phyloP scores from a whole-genome alignment of 2,329 filamentous ascomycete genomes.

The Clarireedia paspali region DNA sequence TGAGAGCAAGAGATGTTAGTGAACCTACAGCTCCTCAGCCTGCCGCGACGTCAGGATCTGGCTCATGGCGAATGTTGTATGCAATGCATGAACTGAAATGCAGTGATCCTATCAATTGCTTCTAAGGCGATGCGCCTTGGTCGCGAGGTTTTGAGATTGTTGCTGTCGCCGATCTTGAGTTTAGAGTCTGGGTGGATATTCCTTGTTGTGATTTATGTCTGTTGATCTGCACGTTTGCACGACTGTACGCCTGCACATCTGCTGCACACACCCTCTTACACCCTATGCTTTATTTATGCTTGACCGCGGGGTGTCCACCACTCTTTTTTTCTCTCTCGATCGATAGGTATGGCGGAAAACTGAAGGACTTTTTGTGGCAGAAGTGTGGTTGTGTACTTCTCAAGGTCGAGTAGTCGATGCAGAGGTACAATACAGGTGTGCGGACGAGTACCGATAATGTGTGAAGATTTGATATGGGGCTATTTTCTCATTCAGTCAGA shows the following conservation, averaged over 20 bases:
- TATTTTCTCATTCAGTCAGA: too few relatives aligned
- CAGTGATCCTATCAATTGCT: background rate
- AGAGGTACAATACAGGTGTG: too few relatives aligned
- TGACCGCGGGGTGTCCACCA: background rate
- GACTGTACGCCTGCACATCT: background rate
- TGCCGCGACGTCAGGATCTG: slow-evolving; percentile 70
- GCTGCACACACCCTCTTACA: slow-evolving; percentile 1
- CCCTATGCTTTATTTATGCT: background rate
- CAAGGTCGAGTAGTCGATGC: too few relatives aligned
- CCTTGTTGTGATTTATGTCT: slow-evolving; percentile 6
- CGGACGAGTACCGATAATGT: too few relatives aligned
- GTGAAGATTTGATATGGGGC: too few relatives aligned
- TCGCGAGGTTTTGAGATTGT: slow-evolving; percentile 3
- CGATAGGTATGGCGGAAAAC: too few relatives aligned
- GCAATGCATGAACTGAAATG: slow-evolving; percentile 9
- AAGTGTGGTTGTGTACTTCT: too few relatives aligned
- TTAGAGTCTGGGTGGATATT: background rate
- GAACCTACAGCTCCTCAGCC: slow-evolving; percentile 77
- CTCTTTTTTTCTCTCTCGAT: background rate
- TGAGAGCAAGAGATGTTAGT: slow-evolving; percentile 5
- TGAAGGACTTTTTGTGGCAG: too few relatives aligned
- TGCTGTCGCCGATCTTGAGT: background rate
- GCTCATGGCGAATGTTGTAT: slow-evolving; percentile 48
- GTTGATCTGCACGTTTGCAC: slow-evolving; percentile 6
- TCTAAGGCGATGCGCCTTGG: slow-evolving; percentile 20